These are phyloP conservation scores for Gilbertella persicaria DNA, from an alignment of 371 early-diverging fungal genomes.

Conservation along the genomic window DNA sequence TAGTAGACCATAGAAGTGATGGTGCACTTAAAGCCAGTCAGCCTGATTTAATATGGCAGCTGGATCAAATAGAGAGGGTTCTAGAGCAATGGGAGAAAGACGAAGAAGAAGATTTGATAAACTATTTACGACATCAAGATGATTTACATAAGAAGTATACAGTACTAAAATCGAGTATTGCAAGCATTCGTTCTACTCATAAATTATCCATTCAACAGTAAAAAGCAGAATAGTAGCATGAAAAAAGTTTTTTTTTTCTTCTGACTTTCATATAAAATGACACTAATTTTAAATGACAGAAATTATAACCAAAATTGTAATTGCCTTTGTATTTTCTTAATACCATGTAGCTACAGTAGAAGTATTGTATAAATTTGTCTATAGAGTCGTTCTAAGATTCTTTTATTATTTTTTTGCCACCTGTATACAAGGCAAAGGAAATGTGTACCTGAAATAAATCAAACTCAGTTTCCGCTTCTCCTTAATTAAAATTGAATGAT, in stretches of 20 bases:
- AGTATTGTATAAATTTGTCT: too few species aligned
- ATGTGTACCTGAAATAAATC: conserved; percentile 1
- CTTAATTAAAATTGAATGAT: too few species aligned
- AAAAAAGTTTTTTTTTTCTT: too few species aligned
- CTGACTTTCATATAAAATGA: too few species aligned
- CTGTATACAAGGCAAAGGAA: background rate
- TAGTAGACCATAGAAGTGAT: background rate
- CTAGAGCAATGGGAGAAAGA: conserved; percentile 11
- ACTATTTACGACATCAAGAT: conserved; percentile 3
- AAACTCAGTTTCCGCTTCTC: conserved; percentile 23
- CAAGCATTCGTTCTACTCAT: background rate
- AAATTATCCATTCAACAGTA: too few species aligned
- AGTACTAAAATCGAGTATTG: conserved; percentile 1
- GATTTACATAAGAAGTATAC: conserved; percentile 2
- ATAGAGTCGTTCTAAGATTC: too few species aligned
- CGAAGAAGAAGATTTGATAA: conserved; percentile 8
- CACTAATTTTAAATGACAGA: too few species aligned
- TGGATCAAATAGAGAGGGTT: conserved; percentile 4
- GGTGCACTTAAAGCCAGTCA: conserved; percentile 1
- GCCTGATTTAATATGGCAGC: conserved; percentile 14
- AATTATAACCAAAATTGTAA: too few species aligned
- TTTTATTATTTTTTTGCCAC: background rate
- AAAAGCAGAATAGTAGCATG: background rate
- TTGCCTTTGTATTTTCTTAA: too few species aligned
- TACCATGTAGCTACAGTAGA: too few species aligned